Evolutionary conservation across 2,329 filamentous ascomycete species (phyloP), one percentile per base, ranked within the genome.

Genomic region (Fusarium fujikuroi): DNA sequence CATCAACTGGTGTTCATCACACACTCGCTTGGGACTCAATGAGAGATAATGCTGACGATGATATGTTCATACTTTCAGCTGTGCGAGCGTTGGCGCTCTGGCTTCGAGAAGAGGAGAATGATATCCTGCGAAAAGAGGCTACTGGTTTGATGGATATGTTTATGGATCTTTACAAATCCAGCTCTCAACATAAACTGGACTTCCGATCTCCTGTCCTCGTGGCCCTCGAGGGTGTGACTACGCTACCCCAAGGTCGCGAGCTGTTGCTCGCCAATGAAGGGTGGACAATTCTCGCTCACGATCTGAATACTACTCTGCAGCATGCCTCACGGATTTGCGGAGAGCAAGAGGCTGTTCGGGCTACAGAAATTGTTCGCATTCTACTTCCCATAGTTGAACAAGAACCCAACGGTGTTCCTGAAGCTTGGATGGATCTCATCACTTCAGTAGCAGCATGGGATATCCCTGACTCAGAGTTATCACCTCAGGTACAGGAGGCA

Each of bases 91-190:
- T 93, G 36, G 86, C 90, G 2, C 84, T 92, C 23, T 93, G 92
- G 92, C 82, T 93, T n/a, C 84, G 89, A 12, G 91, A 93, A 70
- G 91, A 93, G 63, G 91, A 92, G 44, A 90, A 89, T 44, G 87
- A 90, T 19, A 80, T 83, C 12, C 77, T 92, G 43, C 83, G 90
- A 16, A 86, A 83, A 54, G 88, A 91, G 75, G 87, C 86, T 16
- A 85, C 86, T 0, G 90, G 89, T 0, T 80, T 93, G 56, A 86
- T 85, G 67, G 91, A 93, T 72, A 87, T 93, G 84, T 84, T 92
- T 37, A 77, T 92, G 59, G 89, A 91, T 18, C 81, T 93, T 2
- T 93, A 92, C 78, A 83, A 83, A 49, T 78, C 76, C 5, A 81
- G 83, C 61, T 63, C 73, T 9, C 62, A 69, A 7, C 76, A 76